phyloP scores from a whole-genome alignment of 2,329 filamentous ascomycete species.

The Sporothrix mexicana region DNA sequence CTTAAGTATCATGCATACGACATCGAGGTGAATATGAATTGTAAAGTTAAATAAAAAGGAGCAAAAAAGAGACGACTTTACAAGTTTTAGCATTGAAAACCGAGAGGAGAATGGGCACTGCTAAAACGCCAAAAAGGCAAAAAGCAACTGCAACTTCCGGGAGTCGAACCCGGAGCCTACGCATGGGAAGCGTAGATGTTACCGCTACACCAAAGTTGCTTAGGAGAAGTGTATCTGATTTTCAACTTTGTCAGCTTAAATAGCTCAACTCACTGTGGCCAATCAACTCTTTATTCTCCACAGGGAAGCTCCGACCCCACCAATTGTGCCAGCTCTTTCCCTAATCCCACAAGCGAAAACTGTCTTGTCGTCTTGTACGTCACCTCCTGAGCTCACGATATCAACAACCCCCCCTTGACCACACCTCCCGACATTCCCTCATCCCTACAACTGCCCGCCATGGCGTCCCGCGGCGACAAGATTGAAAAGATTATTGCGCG shows the following conservation, averaged over 20 bases:
- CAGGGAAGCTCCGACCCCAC: slow-evolving; percentile 7
- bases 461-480: slow-evolving; percentile 51
- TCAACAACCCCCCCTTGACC: too few species aligned
- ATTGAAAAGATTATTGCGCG: slow-evolving; percentile 64
- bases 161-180: slow-evolving; percentile 43
- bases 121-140: not conserved
- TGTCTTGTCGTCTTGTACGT: too few species aligned
- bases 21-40: too few species aligned
- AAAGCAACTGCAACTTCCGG: slow-evolving; percentile 40
- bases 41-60: too few species aligned
- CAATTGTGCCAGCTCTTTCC: not conserved
- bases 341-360: too few species aligned
- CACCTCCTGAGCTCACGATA: not conserved
- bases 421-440: too few species aligned
- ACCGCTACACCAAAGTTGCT: slow-evolving; percentile 43
- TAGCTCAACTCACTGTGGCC: not conserved
- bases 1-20: too few species aligned
- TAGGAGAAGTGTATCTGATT: not conserved
- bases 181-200: slow-evolving; percentile 44
- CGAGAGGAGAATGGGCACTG: too few species aligned
- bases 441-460: slow-evolving; percentile 32
- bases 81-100: too few species aligned
- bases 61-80: too few species aligned
- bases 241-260: not conserved
- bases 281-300: not conserved